Evolutionary conservation across 1,139 yeast genomes (phyloP).

Genomic region (Petasospora fabianii): DNA sequence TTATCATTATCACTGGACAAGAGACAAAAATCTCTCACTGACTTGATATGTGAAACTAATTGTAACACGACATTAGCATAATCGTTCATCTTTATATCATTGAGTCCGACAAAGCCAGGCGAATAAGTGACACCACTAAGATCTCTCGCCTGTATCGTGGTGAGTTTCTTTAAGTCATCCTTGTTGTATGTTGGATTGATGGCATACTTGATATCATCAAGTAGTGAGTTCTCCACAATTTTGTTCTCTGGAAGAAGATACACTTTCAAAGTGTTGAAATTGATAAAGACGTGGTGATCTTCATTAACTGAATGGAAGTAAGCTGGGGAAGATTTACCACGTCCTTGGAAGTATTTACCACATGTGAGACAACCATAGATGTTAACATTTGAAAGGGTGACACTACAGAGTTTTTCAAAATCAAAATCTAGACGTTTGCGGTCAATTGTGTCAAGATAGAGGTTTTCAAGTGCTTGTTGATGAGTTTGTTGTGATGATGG

Average conservation of each 20-base stretch:
- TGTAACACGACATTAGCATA: slow-evolving; percentile 59
- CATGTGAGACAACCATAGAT: slow-evolving; percentile 72
- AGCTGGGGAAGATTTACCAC: slow-evolving; percentile 60
- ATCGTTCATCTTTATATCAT: slow-evolving; percentile 47
- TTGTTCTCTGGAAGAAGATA: slow-evolving; percentile 58
- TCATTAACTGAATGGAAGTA: slow-evolving; percentile 61
- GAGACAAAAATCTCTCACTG: slow-evolving; percentile 51
- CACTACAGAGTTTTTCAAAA: slow-evolving; percentile 61
- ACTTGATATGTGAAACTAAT: slow-evolving; percentile 49
- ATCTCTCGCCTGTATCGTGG: slow-evolving; percentile 34
- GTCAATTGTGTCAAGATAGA: slow-evolving; percentile 53
- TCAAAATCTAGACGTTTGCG: slow-evolving; percentile 63
- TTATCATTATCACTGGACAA: slow-evolving; percentile 25
- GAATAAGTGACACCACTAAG: slow-evolving; percentile 42
- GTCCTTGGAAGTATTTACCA: slow-evolving; percentile 72
- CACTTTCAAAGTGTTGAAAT: slow-evolving; percentile 44
- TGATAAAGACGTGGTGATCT: slow-evolving; percentile 62
- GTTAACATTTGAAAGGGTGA: slow-evolving; percentile 56
- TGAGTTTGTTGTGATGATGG: background rate
- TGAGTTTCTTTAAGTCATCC: slow-evolving; percentile 34
- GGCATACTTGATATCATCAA: slow-evolving; percentile 50
- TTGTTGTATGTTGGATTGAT: slow-evolving; percentile 49
- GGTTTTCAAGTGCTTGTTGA: slow-evolving; percentile 4
- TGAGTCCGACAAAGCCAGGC: slow-evolving; percentile 67
- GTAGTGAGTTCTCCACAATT: slow-evolving; percentile 29